Base-by-base conservation (phyloP, 1,139 yeast species). In the Lodderomyces theae region DNA sequence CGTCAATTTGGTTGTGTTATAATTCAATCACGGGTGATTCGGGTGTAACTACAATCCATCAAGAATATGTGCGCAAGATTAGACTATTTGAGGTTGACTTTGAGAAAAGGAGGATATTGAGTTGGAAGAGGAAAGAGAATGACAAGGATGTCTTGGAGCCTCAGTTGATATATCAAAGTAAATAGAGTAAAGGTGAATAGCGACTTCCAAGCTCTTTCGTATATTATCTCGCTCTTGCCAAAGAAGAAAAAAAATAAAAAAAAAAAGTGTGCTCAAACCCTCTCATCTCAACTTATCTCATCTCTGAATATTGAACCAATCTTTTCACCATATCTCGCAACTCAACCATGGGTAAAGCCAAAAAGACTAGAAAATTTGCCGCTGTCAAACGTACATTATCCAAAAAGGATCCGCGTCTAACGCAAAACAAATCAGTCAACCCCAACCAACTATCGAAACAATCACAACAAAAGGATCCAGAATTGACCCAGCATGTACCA, bases 351-450 rank as follows among this genome's bases (percentile, higher is more conserved):
- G 98, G 97, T 44, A 92, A 89, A 62, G 96, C 96, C 33, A 64
- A 85, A 70, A 92, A 90, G 70, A 92, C 97, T 17, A 80, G 97
- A 76, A 89, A 89, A 83, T 88, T 90, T 57, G 96, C 95, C n/a
- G 78, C 81, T 41, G 89, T 87, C 45, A 92, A 92, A 65, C 79
- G 96, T 46, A 79, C 89, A 35, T 66, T 89, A 44, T 79, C 80
- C 46, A 72, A 83, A 50, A 86, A 84, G 52, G 96, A 88, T 51
- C 77, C 80, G 25, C 72, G 92, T 50, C 62, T 81, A 63, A 73
- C 45, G 47, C 58, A 60, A 42, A 34, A 43, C 24, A 42, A 48
- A 34, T 36, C 52, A 44, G 33, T 51, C 50, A 42, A 48, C 48
- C 53, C 64, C 44, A 63, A 35, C 23, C 31, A 18, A 16, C 21